These are phyloP conservation scores for Bretschneidera sinensis DNA, from an alignment of 345 rosid genomes.

Conservation along the genomic window DNA sequence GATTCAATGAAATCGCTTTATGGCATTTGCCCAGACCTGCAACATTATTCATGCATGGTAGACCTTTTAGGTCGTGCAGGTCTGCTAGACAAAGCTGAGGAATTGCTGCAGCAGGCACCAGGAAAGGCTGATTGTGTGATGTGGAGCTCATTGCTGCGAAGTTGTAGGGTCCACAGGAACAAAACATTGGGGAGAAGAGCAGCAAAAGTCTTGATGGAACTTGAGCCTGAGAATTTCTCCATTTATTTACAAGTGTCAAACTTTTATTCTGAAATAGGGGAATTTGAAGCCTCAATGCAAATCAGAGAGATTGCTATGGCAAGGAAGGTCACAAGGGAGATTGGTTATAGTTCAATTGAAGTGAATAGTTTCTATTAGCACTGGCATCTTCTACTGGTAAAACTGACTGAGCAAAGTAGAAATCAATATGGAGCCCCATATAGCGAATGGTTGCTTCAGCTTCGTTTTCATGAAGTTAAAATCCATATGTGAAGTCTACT, in stretches of 20 bases:
- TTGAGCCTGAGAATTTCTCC: slow-evolving; percentile 51
- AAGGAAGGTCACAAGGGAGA: slow-evolving; percentile 48
- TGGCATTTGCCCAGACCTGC: slow-evolving; percentile 45
- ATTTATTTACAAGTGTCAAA: slow-evolving; percentile 56
- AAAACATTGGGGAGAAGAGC: slow-evolving; percentile 61
- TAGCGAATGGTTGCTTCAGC: slow-evolving; percentile 12
- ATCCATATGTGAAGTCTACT: slow-evolving; percentile 23
- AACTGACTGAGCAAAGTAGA: slow-evolving; percentile 4
- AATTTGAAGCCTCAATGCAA: slow-evolving; percentile 45
- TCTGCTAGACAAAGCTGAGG: slow-evolving; percentile 60
- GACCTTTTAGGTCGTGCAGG: slow-evolving; percentile 82
- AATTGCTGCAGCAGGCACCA: slow-evolving; percentile 42
- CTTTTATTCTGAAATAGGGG: slow-evolving; percentile 67
- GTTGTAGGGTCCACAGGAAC: slow-evolving; percentile 61
- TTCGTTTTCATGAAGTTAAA: slow-evolving; percentile 27
- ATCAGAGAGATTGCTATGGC: slow-evolving; percentile 46
- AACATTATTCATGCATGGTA: slow-evolving; percentile 70
- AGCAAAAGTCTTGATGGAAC: slow-evolving; percentile 51
- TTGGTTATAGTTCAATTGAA: slow-evolving; percentile 57
- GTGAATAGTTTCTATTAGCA: slow-evolving; percentile 19
- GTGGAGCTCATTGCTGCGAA: slow-evolving; percentile 76
- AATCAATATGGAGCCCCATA: too few species aligned
- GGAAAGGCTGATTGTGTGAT: slow-evolving; percentile 48
- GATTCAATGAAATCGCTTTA: slow-evolving; percentile 41
- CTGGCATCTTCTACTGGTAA: slow-evolving; percentile 10